Evolutionary conservation across 805 yeast genomes (phyloP).

Genomic region (Ogataea allantospora): DNA sequence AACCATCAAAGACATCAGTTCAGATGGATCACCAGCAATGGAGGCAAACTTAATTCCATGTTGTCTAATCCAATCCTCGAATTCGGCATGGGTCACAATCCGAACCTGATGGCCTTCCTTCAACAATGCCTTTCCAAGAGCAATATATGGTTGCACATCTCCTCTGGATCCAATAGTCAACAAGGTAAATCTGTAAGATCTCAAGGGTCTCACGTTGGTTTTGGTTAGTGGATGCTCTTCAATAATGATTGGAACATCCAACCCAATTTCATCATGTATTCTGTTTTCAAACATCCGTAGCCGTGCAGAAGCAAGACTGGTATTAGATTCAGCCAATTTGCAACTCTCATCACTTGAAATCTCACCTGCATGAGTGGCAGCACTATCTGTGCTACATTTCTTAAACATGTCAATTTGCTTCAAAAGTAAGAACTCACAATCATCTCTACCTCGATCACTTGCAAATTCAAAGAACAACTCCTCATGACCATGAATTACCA

Average conservation of each 20-base stretch:
- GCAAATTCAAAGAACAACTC: constrained; percentile 77
- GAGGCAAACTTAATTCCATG: constrained; percentile 68
- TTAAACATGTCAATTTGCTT: constrained; percentile 47
- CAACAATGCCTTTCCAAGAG: constrained; percentile 75
- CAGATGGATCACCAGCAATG: constrained; percentile 92
- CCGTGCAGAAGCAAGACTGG: constrained; percentile 52
- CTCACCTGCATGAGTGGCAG: constrained; percentile 14
- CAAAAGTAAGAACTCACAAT: constrained; percentile 56
- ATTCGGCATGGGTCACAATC: constrained; percentile 85
- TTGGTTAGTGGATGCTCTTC: constrained; percentile 54
- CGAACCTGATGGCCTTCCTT: constrained; percentile 81
- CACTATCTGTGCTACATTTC: constrained; percentile 19
- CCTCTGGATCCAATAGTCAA: constrained; percentile 94
- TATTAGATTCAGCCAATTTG: constrained; percentile 31
- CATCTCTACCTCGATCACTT: constrained; percentile 63
- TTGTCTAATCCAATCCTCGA: constrained; percentile 65
- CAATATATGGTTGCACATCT: constrained; percentile 94
- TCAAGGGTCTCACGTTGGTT: constrained; percentile 47
- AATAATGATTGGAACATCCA: constrained; percentile 64
- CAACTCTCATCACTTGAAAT: constrained; percentile 28
- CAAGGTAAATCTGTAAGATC: constrained; percentile 58
- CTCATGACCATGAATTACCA: constrained; percentile 72
- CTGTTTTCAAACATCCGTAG: constrained; percentile 66
- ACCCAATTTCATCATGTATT: constrained; percentile 56
- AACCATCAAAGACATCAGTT: constrained; percentile 89